These are phyloP conservation scores for Orbilia brochopaga DNA, from an alignment of 2,329 filamentous ascomycete genomes.

Conservation along the genomic window DNA sequence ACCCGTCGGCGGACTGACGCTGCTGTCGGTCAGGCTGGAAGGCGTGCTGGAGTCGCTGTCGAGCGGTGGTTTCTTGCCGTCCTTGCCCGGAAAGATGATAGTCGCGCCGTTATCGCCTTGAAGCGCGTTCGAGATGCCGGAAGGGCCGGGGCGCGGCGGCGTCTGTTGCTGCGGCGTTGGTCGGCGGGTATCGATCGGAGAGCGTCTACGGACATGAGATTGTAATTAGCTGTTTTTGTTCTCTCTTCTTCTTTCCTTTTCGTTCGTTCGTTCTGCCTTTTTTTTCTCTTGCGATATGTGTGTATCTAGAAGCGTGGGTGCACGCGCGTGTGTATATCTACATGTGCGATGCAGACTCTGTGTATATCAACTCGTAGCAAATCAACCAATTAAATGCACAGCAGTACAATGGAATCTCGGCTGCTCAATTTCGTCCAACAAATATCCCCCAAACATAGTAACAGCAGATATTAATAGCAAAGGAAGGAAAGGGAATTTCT, in stretches of 20 bases:
- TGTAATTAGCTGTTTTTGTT: conserved; percentile 39
- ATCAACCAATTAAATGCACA: conserved; percentile 5
- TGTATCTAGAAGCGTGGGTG: background rate
- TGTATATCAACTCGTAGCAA: conserved; percentile 10
- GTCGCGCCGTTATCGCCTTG: conserved; percentile 8
- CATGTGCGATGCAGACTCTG: conserved; percentile 1
- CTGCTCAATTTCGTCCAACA: background rate
- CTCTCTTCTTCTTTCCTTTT: conserved; percentile 15
- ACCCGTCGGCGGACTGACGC: conserved; percentile 27
- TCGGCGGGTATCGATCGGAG: conserved; percentile 28
- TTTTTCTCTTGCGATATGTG: conserved; percentile 16
- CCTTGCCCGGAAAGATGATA: conserved; percentile 38
- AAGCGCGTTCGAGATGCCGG: background rate
- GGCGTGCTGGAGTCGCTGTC: conserved; percentile 30
- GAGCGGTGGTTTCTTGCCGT: background rate
- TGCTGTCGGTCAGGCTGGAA: conserved; percentile 36
- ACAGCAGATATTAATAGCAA: background rate
- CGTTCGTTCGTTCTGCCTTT: conserved; percentile 19
- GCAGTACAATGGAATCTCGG: background rate
- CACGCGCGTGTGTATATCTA: conserved; percentile 8
- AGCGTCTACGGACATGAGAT: conserved; percentile 38
- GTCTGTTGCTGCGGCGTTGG: conserved; percentile 21
- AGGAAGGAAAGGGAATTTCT: conserved; percentile 14
- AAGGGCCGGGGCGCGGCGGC: conserved; percentile 5
- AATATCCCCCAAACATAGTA: background rate